These are phyloP conservation scores for Parasitella parasitica DNA, from an alignment of 371 early-diverging fungal genomes.

Conservation along the genomic window DNA sequence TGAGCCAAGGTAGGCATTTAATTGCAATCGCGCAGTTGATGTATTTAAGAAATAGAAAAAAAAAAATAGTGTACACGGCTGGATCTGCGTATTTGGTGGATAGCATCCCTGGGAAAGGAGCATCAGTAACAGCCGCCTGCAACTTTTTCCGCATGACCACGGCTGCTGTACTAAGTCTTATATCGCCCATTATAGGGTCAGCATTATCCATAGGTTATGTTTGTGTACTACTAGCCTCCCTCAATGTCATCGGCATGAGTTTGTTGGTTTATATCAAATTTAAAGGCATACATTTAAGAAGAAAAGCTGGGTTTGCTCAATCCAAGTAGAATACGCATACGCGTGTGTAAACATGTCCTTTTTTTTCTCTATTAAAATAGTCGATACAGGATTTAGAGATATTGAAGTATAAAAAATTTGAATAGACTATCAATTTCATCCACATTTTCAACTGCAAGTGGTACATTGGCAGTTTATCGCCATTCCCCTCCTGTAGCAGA, in stretches of 20 bases:
- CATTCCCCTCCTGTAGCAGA: too few species aligned
- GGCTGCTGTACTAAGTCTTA: conserved; percentile 46
- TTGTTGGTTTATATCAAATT: conserved; percentile 31
- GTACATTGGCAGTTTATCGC: too few species aligned
- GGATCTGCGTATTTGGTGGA: conserved; percentile 56
- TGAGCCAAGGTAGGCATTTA: conserved; percentile 45
- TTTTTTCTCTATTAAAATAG: too few species aligned
- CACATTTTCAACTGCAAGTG: too few species aligned
- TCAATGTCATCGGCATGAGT: conserved; percentile 33
- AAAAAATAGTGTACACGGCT: conserved; percentile 35
- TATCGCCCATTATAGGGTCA: conserved; percentile 20
- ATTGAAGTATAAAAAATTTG: too few species aligned
- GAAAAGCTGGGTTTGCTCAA: conserved; percentile 22
- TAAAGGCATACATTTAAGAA: conserved; percentile 33
- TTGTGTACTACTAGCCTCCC: conserved; percentile 27
- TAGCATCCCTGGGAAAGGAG: conserved; percentile 50
- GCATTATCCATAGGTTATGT: conserved; percentile 34
- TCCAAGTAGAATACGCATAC: conserved; percentile 5
- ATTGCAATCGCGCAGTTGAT: too few species aligned
- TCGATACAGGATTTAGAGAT: too few species aligned
- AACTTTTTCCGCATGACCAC: conserved; percentile 51
- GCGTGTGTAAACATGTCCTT: not conserved
- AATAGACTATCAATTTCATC: too few species aligned
- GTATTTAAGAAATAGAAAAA: not conserved
- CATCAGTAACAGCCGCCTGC: conserved; percentile 53